Evolutionary conservation across 495 filamentous ascomycete genomes (phyloP).

Genomic region (Sabuloglossum arenarium): DNA sequence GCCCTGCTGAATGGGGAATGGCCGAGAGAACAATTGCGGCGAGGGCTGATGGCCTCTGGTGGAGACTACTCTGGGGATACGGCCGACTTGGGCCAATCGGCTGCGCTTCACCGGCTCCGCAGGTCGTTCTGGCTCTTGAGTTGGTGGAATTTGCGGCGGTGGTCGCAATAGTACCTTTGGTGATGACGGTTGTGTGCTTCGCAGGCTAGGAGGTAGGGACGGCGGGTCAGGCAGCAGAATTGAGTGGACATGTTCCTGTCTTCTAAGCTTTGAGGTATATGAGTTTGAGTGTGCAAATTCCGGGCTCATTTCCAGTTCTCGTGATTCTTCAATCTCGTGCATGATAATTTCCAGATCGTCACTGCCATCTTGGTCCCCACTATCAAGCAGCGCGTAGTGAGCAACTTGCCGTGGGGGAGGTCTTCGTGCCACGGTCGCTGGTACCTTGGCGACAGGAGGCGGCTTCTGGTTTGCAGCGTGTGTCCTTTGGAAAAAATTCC

Average conservation of each 20-base stretch:
- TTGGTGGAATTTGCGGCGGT: background rate
- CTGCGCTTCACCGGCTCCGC: constrained; percentile 12
- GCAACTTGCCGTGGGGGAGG: constrained; percentile 28
- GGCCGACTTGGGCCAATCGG: constrained; percentile 61
- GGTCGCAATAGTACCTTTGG: constrained; percentile 5
- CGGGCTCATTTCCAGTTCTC: background rate
- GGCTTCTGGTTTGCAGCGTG: constrained; percentile 30
- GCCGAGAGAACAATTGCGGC: constrained; percentile 27
- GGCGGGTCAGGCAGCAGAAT: constrained; percentile 4
- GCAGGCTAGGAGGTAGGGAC: constrained; percentile 1
- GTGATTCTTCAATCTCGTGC: constrained; percentile 27
- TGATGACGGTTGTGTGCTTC: constrained; percentile 1
- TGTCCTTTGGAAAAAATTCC: constrained; percentile 67
- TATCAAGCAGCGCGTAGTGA: constrained; percentile 70
- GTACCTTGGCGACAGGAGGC: constrained; percentile 19
- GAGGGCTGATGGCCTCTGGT: constrained; percentile 44
- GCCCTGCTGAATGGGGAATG: background rate
- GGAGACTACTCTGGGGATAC: constrained; percentile 75
- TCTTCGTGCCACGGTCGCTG: constrained; percentile 17
- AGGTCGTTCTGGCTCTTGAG: constrained; percentile 2
- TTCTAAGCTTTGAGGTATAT: background rate
- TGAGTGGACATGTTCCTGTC: constrained; percentile 1
- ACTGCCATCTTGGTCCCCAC: constrained; percentile 43
- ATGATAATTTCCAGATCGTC: constrained; percentile 47
- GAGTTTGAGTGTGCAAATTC: background rate